A percentile compares a stretch with the other conserved stretches of the same genome.
phyloP scores from a whole-genome alignment of 1,284 basidiomycete genomes.

The Macrocybe sp. region DNA sequence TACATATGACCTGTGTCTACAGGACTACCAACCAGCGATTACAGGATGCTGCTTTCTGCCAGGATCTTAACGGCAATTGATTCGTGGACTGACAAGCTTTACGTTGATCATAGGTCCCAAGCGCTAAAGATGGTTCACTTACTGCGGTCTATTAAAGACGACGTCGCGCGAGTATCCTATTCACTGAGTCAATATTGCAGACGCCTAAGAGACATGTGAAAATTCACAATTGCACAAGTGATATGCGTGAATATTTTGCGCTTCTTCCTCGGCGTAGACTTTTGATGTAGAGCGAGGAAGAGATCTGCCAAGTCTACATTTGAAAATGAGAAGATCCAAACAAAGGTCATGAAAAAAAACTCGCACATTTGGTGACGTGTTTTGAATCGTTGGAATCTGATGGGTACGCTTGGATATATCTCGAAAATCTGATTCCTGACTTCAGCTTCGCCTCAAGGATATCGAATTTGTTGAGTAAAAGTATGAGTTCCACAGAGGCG shows the following conservation, averaged over 20 bases:
- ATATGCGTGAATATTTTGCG: slow-evolving; percentile 46
- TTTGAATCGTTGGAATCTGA: slow-evolving; percentile 47
- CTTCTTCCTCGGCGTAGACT: slow-evolving; percentile 35
- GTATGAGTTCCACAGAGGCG: slow-evolving; percentile 45
- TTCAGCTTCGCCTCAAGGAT: slow-evolving; percentile 50
- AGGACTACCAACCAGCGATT: slow-evolving; percentile 6
- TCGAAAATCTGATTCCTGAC: slow-evolving; percentile 45
- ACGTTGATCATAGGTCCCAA: neutral
- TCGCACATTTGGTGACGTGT: slow-evolving; percentile 44
- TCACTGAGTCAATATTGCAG: slow-evolving; percentile 5
- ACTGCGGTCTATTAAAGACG: slow-evolving; percentile 42
- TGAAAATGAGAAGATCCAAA: neutral
- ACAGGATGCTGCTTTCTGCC: slow-evolving; percentile 28
- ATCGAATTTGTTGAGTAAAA: slow-evolving; percentile 64
- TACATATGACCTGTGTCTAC: slow-evolving; percentile 2
- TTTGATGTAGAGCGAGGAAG: slow-evolving; percentile 45
- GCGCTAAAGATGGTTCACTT: slow-evolving; percentile 14
- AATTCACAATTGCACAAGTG: slow-evolving; percentile 50
- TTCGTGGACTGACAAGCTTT: slow-evolving; percentile 36
- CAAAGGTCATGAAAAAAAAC: neutral
- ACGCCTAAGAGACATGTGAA: neutral
- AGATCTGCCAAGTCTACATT: slow-evolving; percentile 43
- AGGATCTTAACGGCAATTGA: slow-evolving; percentile 31
- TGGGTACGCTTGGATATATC: slow-evolving; percentile 48
- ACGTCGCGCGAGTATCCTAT: slow-evolving; percentile 46